Base-by-base conservation (phyloP, 2,329 filamentous ascomycete species). In the Pyrenochaeta sp. region DNA sequence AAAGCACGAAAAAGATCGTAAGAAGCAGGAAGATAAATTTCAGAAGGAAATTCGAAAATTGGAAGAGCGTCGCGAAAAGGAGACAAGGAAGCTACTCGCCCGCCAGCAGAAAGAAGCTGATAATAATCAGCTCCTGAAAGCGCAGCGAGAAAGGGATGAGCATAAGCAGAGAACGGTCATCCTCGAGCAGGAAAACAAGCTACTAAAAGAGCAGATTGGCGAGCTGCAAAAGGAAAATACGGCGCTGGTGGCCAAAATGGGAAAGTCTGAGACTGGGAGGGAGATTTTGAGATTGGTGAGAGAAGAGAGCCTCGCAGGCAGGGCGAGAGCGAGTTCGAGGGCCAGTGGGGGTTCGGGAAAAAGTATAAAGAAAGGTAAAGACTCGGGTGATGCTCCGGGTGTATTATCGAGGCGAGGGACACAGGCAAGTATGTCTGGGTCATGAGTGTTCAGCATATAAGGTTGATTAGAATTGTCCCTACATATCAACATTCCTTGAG, bases 21-120 rank as follows among this genome's bases (percentile, higher is more conserved):
- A 71, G 45, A 79, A 78, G 44, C 73, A 79, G 27, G 71, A 77
- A 56, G 71, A 75, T 7, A 77, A 78, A 49, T 78, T 76, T 32
- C 64, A 72, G 10, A 74, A 72, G 27, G 75, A 79, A 48, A 71
- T 87, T 0, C 83, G 84, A 37, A 90, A 88, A 68, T 85, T 88
- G 46, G 85, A 89, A 61, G 87, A 87, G 41, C 88, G 87, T 61
- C 87, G 88, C 63, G 82, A 83, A 58, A 82, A 82, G 11, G 88
- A 91, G 66, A 77, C 90, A 40, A 78, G 78, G 57, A 89, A 87
- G 72, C 76, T 90, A 2, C 85, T 90, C 58, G 82, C 86, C 59
- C 86, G 86, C 75, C 84, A 85, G 42, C 79, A 81, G 52, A 83
- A 82, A 51, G 89, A 92, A 66, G 80, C 85, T 54, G 76, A 85